Conservation (phyloP, 805 yeast genomes). For the Isabelozyma pseudorhagii region DNA sequence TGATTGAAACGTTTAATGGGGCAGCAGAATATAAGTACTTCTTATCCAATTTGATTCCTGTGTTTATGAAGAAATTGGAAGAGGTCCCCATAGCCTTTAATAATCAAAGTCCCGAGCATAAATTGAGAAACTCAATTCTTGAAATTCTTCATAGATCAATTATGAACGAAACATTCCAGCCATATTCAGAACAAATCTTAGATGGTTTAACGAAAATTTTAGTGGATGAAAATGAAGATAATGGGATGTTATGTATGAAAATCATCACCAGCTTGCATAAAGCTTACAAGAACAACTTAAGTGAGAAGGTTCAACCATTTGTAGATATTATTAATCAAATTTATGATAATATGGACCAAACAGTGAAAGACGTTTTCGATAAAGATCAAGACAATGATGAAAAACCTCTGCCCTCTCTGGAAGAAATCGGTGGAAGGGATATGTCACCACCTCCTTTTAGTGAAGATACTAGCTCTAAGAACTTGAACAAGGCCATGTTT, state of each 20-base stretch:
- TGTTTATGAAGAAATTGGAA: slow-evolving; percentile 59
- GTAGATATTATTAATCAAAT: slow-evolving; percentile 71
- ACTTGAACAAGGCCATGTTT: slow-evolving; percentile 62
- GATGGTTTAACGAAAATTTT: slow-evolving; percentile 58
- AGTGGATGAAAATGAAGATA: slow-evolving; percentile 86
- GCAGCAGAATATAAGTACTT: slow-evolving; percentile 80
- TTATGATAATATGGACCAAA: slow-evolving; percentile 73
- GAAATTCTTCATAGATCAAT: slow-evolving; percentile 81
- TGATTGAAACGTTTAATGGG: slow-evolving; percentile 79
- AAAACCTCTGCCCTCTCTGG: background rate
- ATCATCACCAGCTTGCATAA: slow-evolving; percentile 83
- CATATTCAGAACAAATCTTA: slow-evolving; percentile 59
- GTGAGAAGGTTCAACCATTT: slow-evolving; percentile 74
- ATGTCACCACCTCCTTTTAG: slow-evolving; percentile 38
- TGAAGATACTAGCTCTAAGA: slow-evolving; percentile 45
- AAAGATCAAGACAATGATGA: slow-evolving; percentile 1
- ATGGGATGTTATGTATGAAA: slow-evolving; percentile 88
- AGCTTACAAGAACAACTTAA: slow-evolving; percentile 65
- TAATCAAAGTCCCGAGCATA: slow-evolving; percentile 67
- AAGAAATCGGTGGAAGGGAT: slow-evolving; percentile 13
- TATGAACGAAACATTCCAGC: slow-evolving; percentile 77
- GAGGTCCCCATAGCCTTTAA: slow-evolving; percentile 71
- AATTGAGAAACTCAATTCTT: slow-evolving; percentile 69
- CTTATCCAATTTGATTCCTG: slow-evolving; percentile 65
- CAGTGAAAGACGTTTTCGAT: slow-evolving; percentile 70